A percentile compares a stretch with the other conserved stretches of the same genome.
Conservation (phyloP, 2,329 filamentous ascomycete genomes). For the Aspergillus sp. region DNA sequence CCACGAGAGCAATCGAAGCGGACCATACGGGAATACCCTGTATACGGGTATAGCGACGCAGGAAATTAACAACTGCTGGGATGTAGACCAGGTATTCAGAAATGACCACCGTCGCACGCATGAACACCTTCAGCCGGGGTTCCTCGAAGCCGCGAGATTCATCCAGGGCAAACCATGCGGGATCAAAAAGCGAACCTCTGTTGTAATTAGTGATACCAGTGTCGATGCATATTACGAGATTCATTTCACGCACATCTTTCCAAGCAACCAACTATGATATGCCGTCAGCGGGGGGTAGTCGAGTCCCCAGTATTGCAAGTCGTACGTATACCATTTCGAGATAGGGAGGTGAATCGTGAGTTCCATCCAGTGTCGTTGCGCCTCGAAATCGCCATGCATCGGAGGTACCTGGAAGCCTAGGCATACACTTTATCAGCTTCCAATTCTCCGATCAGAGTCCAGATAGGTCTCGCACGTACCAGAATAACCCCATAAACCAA, state of each 20-base stretch:
- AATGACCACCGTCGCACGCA: slow-evolving; percentile 83
- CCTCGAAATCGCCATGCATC: slow-evolving; percentile 95
- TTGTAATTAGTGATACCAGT: slow-evolving; percentile 9
- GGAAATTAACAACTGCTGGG: slow-evolving; percentile 76
- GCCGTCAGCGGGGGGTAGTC: slow-evolving; percentile 97
- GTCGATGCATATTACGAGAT: background rate
- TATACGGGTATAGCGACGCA: slow-evolving; percentile 68
- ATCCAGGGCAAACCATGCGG: slow-evolving; percentile 79
- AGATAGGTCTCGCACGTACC: slow-evolving; percentile 43
- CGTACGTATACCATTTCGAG: slow-evolving; percentile 96
- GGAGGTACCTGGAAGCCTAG: slow-evolving; percentile 71
- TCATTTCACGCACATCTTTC: slow-evolving; percentile 56
- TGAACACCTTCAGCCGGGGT: slow-evolving; percentile 77
- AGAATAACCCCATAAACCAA: slow-evolving; percentile 90
- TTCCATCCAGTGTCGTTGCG: slow-evolving; percentile 98
- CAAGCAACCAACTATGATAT: slow-evolving; percentile 95
- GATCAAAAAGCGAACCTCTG: slow-evolving; percentile 66
- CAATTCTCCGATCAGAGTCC: background rate
- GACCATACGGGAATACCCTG: slow-evolving; percentile 75
- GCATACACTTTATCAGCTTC: slow-evolving; percentile 1
- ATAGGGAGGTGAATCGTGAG: slow-evolving; percentile 80
- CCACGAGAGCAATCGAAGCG: slow-evolving; percentile 73
- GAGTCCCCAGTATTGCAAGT: slow-evolving; percentile 93
- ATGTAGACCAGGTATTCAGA: slow-evolving; percentile 89
- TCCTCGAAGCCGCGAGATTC: slow-evolving; percentile 75